phyloP scores from a whole-genome alignment of 139 green algal species.

The Tetradesmus lagerheimii region DNA sequence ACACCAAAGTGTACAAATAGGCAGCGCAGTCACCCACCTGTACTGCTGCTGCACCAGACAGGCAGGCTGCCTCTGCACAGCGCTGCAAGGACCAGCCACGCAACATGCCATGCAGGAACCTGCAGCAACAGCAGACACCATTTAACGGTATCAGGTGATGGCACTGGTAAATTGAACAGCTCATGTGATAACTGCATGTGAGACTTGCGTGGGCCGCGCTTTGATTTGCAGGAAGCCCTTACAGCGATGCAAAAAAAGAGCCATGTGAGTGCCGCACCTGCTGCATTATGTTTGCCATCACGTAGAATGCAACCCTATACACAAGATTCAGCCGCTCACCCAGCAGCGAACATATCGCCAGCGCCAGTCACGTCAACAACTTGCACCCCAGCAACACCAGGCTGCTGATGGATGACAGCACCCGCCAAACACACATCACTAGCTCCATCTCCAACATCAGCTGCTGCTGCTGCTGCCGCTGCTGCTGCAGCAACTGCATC shows the following conservation, averaged over 20 bases:
- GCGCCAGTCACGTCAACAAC: conserved; percentile 30
- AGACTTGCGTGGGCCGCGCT: neutral
- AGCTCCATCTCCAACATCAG: neutral
- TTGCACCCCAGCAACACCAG: conserved; percentile 21
- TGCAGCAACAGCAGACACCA: conserved; percentile 11
- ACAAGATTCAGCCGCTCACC: neutral
- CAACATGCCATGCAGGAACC: conserved; percentile 38
- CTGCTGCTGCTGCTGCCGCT: neutral
- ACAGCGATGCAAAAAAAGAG: no score
- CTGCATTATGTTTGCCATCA: no score
- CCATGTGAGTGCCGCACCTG: no score
- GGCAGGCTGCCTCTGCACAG: conserved; percentile 22
- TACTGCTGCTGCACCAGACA: conserved; percentile 40
- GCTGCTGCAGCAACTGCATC: neutral
- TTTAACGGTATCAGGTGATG: no score
- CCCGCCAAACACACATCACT: neutral
- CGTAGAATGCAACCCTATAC: no score
- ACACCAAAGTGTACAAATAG: no score
- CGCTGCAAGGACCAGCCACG: conserved; percentile 15
- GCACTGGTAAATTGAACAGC: no score
- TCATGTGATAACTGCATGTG: neutral
- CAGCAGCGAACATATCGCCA: conserved; percentile 37
- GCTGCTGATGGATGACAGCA: neutral
- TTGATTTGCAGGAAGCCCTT: no score
- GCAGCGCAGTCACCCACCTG: neutral